Evolutionary conservation across 2,329 filamentous ascomycete genomes (phyloP), one percentile per base, ranked within the genome.

Genomic region (Fusarium sp.): DNA sequence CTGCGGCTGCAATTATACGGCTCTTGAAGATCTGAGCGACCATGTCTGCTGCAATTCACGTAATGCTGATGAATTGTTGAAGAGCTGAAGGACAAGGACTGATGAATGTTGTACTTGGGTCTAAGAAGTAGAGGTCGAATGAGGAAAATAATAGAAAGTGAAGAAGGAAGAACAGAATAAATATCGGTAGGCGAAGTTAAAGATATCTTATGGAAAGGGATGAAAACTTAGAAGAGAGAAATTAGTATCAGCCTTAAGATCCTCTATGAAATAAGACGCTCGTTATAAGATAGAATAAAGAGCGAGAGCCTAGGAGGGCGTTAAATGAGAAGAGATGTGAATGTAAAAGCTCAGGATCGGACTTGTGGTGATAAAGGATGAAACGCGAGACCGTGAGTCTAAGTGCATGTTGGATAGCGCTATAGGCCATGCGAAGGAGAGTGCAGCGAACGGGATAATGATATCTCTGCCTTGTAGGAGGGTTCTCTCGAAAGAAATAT

Each of bases 1-100:
- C 92, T 1, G 86, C 88, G 0, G 87, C 80, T 27, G 89, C 87
- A 25, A 94, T 84, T 53, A 86, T 81, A 38, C 87, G 80, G 3
- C 83, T 83, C 18, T 83, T 83, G 76, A 94, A 89, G 45, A 87
- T 85, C 11, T 79, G 79, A 35, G 75, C 72, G 69, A 77, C 77
- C 80, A 82, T 82, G 20, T 33, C 17, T n/a, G 36, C 17, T 25
- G 36, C 17, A 39, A 20, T 29, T 39, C 27, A 29, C 29, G 12
- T 41, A 15, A 42, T 36, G 31, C 20, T 50, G 15, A 57, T 45
- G 31, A 17, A n/a, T 17, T 25, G n/a, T 45, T 27, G 18, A 25
- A 14, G 17, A 25, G 20, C 33, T 5, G 18, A 45, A 56, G 22
- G 52, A 39, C 27, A 41, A 41, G 17, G 18, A 18, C 31, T 27